Base-by-base conservation (phyloP, 768 basidiomycete species). In the Arthromyces matolae region DNA sequence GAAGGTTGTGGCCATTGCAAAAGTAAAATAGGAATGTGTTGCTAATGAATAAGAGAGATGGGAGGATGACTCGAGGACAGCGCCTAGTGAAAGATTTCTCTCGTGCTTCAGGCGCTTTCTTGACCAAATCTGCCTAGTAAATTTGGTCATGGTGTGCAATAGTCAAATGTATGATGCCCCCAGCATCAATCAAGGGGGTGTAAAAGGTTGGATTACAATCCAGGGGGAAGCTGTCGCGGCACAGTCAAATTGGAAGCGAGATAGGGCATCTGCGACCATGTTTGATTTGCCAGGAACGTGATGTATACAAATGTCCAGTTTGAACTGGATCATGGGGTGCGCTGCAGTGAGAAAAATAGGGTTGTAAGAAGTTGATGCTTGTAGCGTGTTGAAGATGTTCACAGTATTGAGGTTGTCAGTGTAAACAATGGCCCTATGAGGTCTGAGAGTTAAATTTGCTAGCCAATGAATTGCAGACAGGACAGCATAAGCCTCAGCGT, bases 251-350 rank as follows among this genome's bases (percentile, higher is more conserved):
- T 74, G 75, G 0, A 60, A 44, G 0, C 18, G 1, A 0, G 14
- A 4, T 0, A 67, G 64, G 1, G 62, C 61, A 0, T 20, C 20
- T 10, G 68, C 62, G 13, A 73, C 24, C 42, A n/a, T 0, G 68
- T 10, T 47, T n/a, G 2, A 7, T 25, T 5, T 24, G 9, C 2
- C 23, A 33, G 58, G 2, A 47, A 64, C 62, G 16, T 47, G 62
- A 3, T 13, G 13, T 9, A 43, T 3, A 8, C 42, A 18, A 1
- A n/a, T 12, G 33, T 69, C 69, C 71, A 23, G 64, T 45, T n/a
- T n/a, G 24, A 40, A n/a, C 61, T 48, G 0, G 12, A 1, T 0
- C 67, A 68, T 45, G 67, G 69, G 50, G 53, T 55, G 45, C 61
- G 42, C 29, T 28, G 12, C 13, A 2, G 9, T 14, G 22, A 38